Evolutionary conservation across 2,329 filamentous ascomycete species (phyloP), one percentile per base, ranked within the genome.

Genomic region (Raffaelea albimanens): DNA sequence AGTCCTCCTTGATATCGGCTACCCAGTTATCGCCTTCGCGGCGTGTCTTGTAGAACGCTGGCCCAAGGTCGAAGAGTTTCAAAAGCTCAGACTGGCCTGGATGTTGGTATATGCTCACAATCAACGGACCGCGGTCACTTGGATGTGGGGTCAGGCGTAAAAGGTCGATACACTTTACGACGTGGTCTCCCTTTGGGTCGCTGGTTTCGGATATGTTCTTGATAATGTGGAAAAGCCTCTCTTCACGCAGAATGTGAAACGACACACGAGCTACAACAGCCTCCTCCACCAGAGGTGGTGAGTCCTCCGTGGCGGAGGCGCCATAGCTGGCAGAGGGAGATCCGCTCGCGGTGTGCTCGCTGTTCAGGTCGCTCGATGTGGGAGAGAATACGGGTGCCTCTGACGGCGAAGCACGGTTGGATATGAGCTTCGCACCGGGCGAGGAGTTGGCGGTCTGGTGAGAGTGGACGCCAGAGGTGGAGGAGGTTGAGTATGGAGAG

Each of bases 151-250:
- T 75, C 7, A 96, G 67, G 23, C 85, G 77, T 48, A 91, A 71
- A 39, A 95, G 75, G 53, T 95, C 87, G 47, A 97, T 70, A 1
- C 89, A 88, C 50, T 80, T 83, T 36, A 87, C 78, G 50, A 93
- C 90, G 61, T 94, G 87, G 48, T 80, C 73, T 52, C 80, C 83
- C 20, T 82, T 69, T 1, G 83, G 83, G 60, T 94, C 87, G 22
- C 80, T 82, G 14, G 81, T 80, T 47, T 77, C 72, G 36, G 82
- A 80, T 43, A 95, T 71, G 50, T 73, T 79, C 64, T 85, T 87
- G 59, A 83, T 80, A 55, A 93, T 85, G 57, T 95, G 86, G 59
- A 85, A 96, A 49, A 91, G 84, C 52, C 90, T 76, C 68, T 97
- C 90, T 56, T 96, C 80, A 8, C 90, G 81, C 45, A 95, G 70